Percentiles rank a stretch among this genome's conserved stretches.
phyloP scores from a whole-genome alignment of 2,329 filamentous ascomycete species.

The Dactylellina cionopaga region DNA sequence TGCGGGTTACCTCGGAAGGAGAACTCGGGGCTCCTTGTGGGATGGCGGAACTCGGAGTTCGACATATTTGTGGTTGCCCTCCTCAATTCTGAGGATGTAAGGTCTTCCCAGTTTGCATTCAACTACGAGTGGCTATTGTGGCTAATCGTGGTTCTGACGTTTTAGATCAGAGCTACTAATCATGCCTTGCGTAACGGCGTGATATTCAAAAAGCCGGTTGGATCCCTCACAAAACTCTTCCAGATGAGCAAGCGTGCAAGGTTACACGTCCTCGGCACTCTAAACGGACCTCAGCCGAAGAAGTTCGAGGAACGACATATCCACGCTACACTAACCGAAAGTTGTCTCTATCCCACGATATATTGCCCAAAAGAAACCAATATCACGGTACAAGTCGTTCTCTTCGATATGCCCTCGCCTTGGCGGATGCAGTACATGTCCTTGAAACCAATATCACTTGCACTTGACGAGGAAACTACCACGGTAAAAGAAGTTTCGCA shows the following conservation, averaged over 20 bases:
- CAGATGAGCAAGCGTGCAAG: conserved; percentile 82
- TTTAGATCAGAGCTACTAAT: conserved; percentile 74
- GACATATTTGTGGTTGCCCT: conserved; percentile 92
- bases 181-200: conserved; percentile 85
- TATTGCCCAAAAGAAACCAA: conserved; percentile 73
- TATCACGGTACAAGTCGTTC: conserved; percentile 82
- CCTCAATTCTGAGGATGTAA: conserved; percentile 87
- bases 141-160: conserved; percentile 53
- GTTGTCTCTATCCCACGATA: conserved; percentile 72
- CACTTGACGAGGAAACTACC: conserved; percentile 76
- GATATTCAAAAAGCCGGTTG: conserved; percentile 74
- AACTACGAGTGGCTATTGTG: background rate
- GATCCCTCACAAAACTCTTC: conserved; percentile 82
- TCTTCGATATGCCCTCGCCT: conserved; percentile 87
- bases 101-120: too few species aligned
- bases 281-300: conserved; percentile 71
- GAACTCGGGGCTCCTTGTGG: conserved; percentile 85
- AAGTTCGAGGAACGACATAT: conserved; percentile 76
- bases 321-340: conserved; percentile 68
- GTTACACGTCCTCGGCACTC: conserved; percentile 85
- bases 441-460: conserved; percentile 84
- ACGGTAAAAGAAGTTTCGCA: conserved; percentile 56
- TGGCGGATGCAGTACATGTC: conserved; percentile 96
- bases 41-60: conserved; percentile 91
- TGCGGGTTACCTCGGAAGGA: conserved; percentile 79